These are phyloP conservation scores for Blastosporella zonata DNA, from an alignment of 1,284 basidiomycete genomes.

Conservation along the genomic window DNA sequence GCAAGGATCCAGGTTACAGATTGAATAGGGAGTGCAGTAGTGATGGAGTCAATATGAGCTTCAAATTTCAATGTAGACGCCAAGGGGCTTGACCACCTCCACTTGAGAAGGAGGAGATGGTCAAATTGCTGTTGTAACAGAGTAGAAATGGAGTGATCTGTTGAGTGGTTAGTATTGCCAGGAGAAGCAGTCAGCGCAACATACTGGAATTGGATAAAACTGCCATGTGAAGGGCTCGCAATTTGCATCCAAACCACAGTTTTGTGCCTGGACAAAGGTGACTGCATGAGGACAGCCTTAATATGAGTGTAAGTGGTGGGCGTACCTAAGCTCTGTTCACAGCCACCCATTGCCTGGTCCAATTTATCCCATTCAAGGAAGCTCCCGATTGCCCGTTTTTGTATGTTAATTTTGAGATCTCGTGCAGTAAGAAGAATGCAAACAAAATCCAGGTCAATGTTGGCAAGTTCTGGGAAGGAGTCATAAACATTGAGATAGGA, in stretches of 20 bases:
- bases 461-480: conserved; percentile 29
- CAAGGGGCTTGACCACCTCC: conserved; percentile 1
- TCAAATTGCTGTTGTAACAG: background rate
- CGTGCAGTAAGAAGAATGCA: conserved; percentile 28
- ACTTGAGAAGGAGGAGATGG: background rate
- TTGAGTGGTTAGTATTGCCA: background rate
- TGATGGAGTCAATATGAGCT: background rate
- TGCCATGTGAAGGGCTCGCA: conserved; percentile 21
- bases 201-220: background rate
- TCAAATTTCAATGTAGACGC: conserved; percentile 7
- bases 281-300: conserved; percentile 30
- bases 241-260: conserved; percentile 26
- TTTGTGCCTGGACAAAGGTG: no score
- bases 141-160: background rate
- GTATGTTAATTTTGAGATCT: conserved; percentile 40
- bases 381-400: conserved; percentile 30
- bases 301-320: conserved; percentile 23
- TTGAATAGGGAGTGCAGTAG: background rate
- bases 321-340: conserved; percentile 27
- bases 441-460: conserved; percentile 31
- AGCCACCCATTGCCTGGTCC: conserved; percentile 31
- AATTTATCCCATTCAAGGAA: conserved; percentile 39
- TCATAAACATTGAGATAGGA: conserved; percentile 33
- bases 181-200: background rate
- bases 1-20: background rate